These are phyloP conservation scores for Edaphochlamys debaryana DNA, from an alignment of 139 green algal genomes.

Conservation along the genomic window DNA sequence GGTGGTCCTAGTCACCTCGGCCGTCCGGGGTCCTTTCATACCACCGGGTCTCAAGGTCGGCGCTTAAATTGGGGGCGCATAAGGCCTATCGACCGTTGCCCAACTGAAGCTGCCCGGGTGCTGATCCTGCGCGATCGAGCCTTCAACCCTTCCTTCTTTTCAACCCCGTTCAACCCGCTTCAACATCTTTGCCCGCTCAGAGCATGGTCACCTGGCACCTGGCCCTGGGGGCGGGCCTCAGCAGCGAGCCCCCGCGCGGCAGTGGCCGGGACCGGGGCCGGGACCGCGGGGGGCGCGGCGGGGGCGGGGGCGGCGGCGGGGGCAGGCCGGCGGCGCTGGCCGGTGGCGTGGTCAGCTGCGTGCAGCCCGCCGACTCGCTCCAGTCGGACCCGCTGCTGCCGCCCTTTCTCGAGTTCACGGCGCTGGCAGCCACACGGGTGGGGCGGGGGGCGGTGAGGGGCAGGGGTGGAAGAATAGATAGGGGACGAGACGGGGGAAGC, in stretches of 20 bases:
- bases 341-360: slow-evolving; percentile 22
- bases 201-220: slow-evolving; percentile 5
- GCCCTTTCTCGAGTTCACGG: slow-evolving; percentile 31
- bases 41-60: slow-evolving; percentile 14
- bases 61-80: not conserved
- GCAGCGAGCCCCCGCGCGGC: too few species aligned
- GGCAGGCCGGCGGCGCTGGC: not conserved
- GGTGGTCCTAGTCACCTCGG: slow-evolving; percentile 7
- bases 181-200: not conserved
- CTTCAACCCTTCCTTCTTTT: too few species aligned
- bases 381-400: not conserved
- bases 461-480: too few species aligned
- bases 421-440: not conserved
- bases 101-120: too few species aligned
- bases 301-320: too few species aligned
- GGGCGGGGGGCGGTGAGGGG: too few species aligned
- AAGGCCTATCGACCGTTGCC: too few species aligned
- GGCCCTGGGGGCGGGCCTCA: not conserved
- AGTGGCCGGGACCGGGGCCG: too few species aligned
- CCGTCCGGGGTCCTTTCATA: slow-evolving; percentile 24
- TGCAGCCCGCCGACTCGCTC: not conserved
- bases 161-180: not conserved
- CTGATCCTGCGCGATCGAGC: too few species aligned
- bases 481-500: too few species aligned
- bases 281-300: too few species aligned